Percentiles rank a stretch among this genome's conserved stretches.
These are phyloP conservation scores for Tilletia setariae DNA, from an alignment of 1,284 basidiomycete genomes.

Conservation along the genomic window DNA sequence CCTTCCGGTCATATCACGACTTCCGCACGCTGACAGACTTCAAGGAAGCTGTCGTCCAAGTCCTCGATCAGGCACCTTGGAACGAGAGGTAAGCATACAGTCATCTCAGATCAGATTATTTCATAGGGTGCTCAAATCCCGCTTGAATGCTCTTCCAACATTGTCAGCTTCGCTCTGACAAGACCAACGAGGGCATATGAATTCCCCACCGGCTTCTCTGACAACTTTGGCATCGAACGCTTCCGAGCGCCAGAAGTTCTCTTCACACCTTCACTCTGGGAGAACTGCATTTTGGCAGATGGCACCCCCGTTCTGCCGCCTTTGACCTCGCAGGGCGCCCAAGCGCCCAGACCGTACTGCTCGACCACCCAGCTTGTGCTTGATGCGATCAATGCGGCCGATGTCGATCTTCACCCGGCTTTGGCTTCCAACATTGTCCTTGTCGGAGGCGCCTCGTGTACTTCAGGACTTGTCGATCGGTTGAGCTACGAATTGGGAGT, in stretches of 20 bases:
- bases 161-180: constrained; percentile 30
- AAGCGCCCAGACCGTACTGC: not conserved
- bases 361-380: constrained; percentile 62
- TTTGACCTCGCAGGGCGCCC: not conserved
- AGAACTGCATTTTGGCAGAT: constrained; percentile 15
- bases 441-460: constrained; percentile 83
- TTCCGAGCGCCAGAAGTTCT: constrained; percentile 82
- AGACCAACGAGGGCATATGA: constrained; percentile 69
- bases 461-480: constrained; percentile 81
- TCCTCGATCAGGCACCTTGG: constrained; percentile 75
- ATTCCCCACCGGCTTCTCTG: constrained; percentile 90
- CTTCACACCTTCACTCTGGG: constrained; percentile 74
- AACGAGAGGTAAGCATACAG: constrained; percentile 68
- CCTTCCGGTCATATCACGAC: constrained; percentile 80
- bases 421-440: constrained; percentile 90
- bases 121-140: no score
- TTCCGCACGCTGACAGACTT: constrained; percentile 83
- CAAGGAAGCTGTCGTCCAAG: constrained; percentile 81
- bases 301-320: constrained; percentile 8
- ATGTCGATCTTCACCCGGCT: constrained; percentile 84
- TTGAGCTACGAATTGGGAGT: constrained; percentile 74
- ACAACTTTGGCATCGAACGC: constrained; percentile 77
- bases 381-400: constrained; percentile 76
- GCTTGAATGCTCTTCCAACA: not conserved
- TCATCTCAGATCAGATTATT: constrained; percentile 11